phyloP scores from a whole-genome alignment of 2,329 filamentous ascomycete genomes.

The Colletotrichum sp. region DNA sequence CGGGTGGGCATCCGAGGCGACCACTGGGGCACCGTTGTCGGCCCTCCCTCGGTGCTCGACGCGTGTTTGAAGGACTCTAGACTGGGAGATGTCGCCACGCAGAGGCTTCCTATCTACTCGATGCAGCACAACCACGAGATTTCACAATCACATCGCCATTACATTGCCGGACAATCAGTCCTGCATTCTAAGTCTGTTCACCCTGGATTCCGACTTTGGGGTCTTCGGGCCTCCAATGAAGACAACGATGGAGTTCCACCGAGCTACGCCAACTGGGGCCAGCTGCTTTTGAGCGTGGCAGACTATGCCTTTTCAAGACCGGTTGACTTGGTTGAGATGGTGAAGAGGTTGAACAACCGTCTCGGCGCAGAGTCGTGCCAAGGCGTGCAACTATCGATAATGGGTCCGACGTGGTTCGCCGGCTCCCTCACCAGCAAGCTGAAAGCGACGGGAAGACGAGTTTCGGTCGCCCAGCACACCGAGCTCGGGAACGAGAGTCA shows the following conservation, averaged over 20 bases:
- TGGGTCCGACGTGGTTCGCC: background rate
- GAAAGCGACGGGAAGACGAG: background rate
- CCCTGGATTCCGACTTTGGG: background rate
- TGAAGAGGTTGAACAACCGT: background rate
- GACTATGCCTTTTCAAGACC: background rate
- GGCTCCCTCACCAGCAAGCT: conserved; percentile 1
- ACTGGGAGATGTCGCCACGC: background rate
- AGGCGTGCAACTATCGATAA: background rate
- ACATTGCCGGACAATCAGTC: background rate
- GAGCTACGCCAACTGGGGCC: too few species aligned
- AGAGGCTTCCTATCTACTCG: background rate
- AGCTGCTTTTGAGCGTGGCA: background rate
- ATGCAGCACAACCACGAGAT: conserved; percentile 4
- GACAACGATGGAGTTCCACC: too few species aligned
- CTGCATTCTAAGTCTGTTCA: background rate
- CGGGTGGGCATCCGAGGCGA: background rate
- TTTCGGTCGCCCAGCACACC: background rate
- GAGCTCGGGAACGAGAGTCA: background rate
- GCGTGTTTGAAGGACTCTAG: background rate
- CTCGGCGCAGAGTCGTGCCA: background rate
- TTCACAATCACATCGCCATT: background rate
- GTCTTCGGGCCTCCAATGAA: background rate
- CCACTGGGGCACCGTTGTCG: background rate
- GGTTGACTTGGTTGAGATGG: background rate
- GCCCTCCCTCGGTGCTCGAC: background rate